Percentiles rank a stretch among this genome's conserved stretches.
These are phyloP conservation scores for Diaporthe destruens DNA, from an alignment of 2,329 filamentous ascomycete species.

Conservation along the genomic window DNA sequence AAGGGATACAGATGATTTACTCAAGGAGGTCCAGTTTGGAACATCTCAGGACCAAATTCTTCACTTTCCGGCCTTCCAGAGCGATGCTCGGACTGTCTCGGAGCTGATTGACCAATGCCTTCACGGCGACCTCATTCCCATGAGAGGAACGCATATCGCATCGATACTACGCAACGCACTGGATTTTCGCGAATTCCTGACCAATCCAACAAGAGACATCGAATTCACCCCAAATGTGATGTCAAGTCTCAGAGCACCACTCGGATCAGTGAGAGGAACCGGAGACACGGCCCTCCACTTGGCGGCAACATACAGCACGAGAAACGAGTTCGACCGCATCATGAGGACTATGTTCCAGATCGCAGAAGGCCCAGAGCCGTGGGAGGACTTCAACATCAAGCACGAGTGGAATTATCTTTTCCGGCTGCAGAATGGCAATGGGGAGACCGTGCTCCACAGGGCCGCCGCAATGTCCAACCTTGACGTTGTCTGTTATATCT, in stretches of 20 bases:
- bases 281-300: slow-evolving; percentile 3
- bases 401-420: neutral
- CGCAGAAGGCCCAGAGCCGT: too few species aligned
- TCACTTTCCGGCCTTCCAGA: neutral
- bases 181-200: neutral
- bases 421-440: neutral
- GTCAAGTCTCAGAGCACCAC: neutral
- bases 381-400: too few species aligned
- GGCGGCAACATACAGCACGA: neutral
- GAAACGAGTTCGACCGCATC: neutral
- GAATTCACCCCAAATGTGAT: neutral
- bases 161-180: neutral
- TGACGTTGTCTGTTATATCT: neutral
- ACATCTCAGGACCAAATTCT: neutral
- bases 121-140: fast-evolving
- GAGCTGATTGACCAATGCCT: neutral
- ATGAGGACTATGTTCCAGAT: neutral
- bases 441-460: neutral
- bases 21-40: neutral
- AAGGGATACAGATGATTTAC: neutral
- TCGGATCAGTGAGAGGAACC: neutral
- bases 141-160: neutral
- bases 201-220: fast-evolving
- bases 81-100: neutral
- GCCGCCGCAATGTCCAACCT: neutral